Conservation (phyloP, 2,329 filamentous ascomycete genomes). For the Calycina marina region DNA sequence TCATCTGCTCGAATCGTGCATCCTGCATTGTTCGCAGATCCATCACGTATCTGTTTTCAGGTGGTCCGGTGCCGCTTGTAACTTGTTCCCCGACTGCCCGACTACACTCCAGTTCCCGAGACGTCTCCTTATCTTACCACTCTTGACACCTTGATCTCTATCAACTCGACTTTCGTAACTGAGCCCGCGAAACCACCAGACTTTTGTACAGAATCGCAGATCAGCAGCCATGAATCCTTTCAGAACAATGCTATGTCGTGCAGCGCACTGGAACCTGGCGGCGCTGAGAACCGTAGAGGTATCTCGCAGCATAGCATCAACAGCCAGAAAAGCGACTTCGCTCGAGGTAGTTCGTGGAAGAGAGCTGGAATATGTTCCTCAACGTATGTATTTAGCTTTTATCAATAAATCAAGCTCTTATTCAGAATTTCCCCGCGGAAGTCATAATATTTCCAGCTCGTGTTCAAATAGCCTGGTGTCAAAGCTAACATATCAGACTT, state of each 20-base stretch:
- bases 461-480: not conserved
- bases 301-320: not conserved
- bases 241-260: not conserved
- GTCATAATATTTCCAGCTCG: not conserved
- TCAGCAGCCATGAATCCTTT: not conserved
- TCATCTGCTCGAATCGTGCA: too few species aligned
- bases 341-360: too few species aligned
- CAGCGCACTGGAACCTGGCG: not conserved
- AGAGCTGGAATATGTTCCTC: too few species aligned
- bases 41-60: too few species aligned
- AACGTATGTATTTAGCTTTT: too few species aligned
- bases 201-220: not conserved
- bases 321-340: not conserved
- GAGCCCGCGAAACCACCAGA: not conserved
- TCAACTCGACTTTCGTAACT: not conserved
- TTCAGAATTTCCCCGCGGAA: not conserved
- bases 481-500: too few species aligned
- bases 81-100: too few species aligned
- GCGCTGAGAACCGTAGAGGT: not conserved
- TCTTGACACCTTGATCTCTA: not conserved
- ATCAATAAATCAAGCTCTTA: too few species aligned
- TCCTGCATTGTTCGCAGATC: too few species aligned
- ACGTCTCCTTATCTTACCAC: not conserved
- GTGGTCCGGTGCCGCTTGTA: too few species aligned
- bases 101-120: too few species aligned